A percentile compares a stretch with the other conserved stretches of the same genome.
Conservation (phyloP, 768 basidiomycete genomes). For the Naganishia randhawae region DNA sequence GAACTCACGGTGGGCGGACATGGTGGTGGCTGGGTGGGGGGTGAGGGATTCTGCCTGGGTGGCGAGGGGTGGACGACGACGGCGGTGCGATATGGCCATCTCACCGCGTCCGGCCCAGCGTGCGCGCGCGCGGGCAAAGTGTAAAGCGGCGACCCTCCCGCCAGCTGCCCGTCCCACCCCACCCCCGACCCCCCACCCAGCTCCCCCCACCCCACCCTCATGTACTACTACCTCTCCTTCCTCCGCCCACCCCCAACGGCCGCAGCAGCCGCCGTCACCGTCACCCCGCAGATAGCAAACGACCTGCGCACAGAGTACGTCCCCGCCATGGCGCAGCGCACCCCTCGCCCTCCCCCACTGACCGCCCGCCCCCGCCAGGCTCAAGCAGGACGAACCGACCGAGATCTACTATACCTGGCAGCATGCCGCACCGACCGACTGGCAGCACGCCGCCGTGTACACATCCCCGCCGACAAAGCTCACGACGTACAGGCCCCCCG, state of each 20-base stretch:
- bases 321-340: not conserved
- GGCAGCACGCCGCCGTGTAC: slow-evolving; percentile 27
- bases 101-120: too few relatives aligned
- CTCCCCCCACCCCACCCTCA: slow-evolving; percentile 40
- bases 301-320: slow-evolving; percentile 75
- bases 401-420: slow-evolving; percentile 73
- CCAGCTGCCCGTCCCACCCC: not conserved
- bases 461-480: slow-evolving; percentile 55
- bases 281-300: slow-evolving; percentile 83
- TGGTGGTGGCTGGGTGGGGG: not conserved
- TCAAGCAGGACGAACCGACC: slow-evolving; percentile 55
- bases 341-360: not conserved
- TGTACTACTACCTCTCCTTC: slow-evolving; percentile 88
- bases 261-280: slow-evolving; percentile 55
- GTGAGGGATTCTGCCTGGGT: not conserved
- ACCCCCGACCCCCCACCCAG: not conserved
- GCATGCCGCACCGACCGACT: slow-evolving; percentile 28
- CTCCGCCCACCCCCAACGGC: slow-evolving; percentile 72
- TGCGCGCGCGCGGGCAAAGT: too few relatives aligned
- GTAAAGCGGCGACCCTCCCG: too few relatives aligned
- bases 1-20: slow-evolving; percentile 17
- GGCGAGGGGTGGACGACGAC: not conserved
- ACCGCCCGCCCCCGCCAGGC: slow-evolving; percentile 35
- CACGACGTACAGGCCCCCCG: slow-evolving; percentile 64
- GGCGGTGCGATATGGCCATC: too few relatives aligned